Percentiles rank a stretch among this genome's conserved stretches.
Evolutionary conservation across 495 filamentous ascomycete species (phyloP).

Genomic region (Penicillium bialowiezense): DNA sequence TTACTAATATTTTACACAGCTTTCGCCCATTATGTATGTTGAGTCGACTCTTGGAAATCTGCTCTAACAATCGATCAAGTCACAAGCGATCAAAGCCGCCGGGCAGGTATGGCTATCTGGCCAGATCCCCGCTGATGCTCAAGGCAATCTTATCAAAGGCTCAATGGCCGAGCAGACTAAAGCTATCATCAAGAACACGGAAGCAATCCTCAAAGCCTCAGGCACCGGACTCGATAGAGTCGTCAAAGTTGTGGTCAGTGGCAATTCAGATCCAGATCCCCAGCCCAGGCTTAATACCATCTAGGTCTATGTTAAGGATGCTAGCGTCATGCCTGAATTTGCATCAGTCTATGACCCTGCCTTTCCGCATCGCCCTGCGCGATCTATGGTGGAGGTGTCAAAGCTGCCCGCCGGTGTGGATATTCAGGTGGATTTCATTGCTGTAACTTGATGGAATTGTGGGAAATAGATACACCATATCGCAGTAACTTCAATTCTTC

Average conservation of each 20-base stretch:
- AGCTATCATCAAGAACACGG: constrained; percentile 14
- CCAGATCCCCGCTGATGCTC: constrained; percentile 12
- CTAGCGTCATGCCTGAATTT: constrained; percentile 14
- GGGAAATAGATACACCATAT: no score
- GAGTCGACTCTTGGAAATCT: not conserved
- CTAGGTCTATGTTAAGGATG: constrained; percentile 18
- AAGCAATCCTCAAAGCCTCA: constrained; percentile 12
- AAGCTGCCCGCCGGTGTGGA: constrained; percentile 16
- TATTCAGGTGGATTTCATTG: constrained; percentile 17
- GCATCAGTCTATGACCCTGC: constrained; percentile 9
- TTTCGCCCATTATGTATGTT: not conserved
- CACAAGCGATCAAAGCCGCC: constrained; percentile 13
- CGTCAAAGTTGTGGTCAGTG: constrained; percentile 14
- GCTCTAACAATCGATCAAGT: constrained; percentile 2
- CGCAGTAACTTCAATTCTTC: no score
- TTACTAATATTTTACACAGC: not conserved
- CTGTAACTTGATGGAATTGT: constrained; percentile 14
- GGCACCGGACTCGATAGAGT: constrained; percentile 11
- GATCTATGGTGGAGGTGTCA: constrained; percentile 20
- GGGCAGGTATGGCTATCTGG: constrained; percentile 20
- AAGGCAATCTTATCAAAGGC: constrained; percentile 15
- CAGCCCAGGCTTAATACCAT: not conserved
- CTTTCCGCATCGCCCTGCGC: constrained; percentile 14
- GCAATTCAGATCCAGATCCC: not conserved
- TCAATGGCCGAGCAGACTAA: constrained; percentile 11